Evolutionary conservation across 257 asterid genomes (phyloP).

Genomic region (Fraxinus pennsylvanica): DNA sequence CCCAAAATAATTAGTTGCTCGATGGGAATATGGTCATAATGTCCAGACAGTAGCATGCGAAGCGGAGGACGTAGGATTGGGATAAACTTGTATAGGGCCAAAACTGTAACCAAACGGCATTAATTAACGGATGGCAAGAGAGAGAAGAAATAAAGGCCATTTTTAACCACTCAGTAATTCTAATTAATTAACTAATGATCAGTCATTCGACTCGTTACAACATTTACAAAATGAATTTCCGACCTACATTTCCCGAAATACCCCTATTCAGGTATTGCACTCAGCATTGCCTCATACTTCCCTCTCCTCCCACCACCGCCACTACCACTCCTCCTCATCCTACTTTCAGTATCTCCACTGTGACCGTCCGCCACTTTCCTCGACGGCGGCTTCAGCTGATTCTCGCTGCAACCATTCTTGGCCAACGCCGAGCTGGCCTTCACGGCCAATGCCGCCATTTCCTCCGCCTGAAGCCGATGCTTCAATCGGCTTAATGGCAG

Average conservation of each 20-base stretch:
- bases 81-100: conserved; percentile 1
- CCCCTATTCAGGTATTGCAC: conserved; percentile 57
- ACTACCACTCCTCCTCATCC: conserved; percentile 16
- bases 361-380: conserved; percentile 24
- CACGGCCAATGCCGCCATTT: conserved; percentile 75
- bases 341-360: conserved; percentile 12
- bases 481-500: conserved; percentile 54
- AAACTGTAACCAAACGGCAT: conserved; percentile 17
- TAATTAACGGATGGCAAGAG: neutral
- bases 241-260: conserved; percentile 1
- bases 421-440: conserved; percentile 70
- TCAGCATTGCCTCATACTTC: conserved; percentile 49
- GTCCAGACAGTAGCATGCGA: too few species aligned
- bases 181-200: neutral
- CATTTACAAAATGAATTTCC: neutral
- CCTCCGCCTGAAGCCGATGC: conserved; percentile 64
- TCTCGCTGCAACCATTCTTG: conserved; percentile 30
- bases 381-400: conserved; percentile 33
- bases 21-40: too few species aligned
- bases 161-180: neutral
- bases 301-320: conserved; percentile 41
- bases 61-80: too few species aligned
- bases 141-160: neutral
- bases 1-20: too few species aligned
- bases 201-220: neutral